These are phyloP conservation scores for Hygrophila difformis DNA, from an alignment of 257 asterid species.

Conservation along the genomic window DNA sequence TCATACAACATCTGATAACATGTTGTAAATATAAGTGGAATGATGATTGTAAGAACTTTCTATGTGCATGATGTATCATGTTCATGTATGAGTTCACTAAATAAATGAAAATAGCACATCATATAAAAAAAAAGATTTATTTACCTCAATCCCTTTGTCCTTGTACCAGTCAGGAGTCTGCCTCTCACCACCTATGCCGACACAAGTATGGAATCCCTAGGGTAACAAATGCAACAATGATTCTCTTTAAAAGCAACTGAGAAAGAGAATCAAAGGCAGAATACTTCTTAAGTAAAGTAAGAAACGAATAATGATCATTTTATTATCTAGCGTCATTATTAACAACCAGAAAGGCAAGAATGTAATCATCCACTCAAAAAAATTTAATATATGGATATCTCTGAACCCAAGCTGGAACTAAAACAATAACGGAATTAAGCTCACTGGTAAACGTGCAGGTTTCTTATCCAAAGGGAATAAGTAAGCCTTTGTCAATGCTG, in stretches of 20 bases:
- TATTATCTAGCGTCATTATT: too few species aligned
- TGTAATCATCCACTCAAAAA: not conserved
- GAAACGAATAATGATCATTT: too few species aligned
- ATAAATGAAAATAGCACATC: not conserved
- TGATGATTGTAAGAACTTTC: not conserved
- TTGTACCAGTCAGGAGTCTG: conserved; percentile 99
- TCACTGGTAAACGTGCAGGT: conserved; percentile 95
- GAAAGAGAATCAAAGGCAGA: too few species aligned
- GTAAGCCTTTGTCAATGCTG: conserved; percentile 89
- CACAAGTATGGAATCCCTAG: conserved; percentile 97
- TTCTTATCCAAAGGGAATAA: conserved; percentile 80
- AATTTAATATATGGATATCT: not conserved
- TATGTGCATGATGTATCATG: conserved; percentile 3
- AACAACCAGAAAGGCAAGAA: not conserved
- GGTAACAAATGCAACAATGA: conserved; percentile 18
- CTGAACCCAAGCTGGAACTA: not conserved
- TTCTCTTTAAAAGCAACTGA: too few species aligned
- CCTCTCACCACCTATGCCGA: conserved; percentile 86
- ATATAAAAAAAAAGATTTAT: not conserved
- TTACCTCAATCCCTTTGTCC: conserved; percentile 95
- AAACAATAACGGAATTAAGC: conserved; percentile 17
- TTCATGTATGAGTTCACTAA: too few species aligned
- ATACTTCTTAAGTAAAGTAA: too few species aligned
- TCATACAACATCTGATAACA: conserved; percentile 30
- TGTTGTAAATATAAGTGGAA: not conserved